Evolutionary conservation across 345 rosid genomes (phyloP).

Genomic region (Salix caprea): DNA sequence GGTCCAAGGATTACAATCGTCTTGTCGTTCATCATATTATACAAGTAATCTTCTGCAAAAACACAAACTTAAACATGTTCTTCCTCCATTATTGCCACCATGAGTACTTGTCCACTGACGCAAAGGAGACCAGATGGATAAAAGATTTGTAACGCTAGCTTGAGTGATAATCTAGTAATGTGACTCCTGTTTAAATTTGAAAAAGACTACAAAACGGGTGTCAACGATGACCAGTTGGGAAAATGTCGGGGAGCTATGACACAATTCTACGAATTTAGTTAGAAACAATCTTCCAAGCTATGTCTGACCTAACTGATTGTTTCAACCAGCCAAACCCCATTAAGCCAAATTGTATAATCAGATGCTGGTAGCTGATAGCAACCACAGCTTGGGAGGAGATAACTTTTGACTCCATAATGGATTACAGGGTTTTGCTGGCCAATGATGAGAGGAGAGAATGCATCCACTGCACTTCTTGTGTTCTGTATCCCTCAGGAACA

Average conservation of each 20-base stretch:
- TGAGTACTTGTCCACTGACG: not conserved
- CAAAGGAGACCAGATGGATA: not conserved
- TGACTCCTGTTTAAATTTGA: not conserved
- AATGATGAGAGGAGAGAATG: not conserved
- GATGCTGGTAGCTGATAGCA: not conserved
- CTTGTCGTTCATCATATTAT: not conserved
- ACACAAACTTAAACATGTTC: not conserved
- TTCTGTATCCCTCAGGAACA: not conserved
- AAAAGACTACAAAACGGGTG: not conserved
- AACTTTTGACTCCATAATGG: not conserved
- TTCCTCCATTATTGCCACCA: not conserved
- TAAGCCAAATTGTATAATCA: not conserved
- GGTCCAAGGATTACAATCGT: not conserved
- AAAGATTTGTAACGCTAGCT: not conserved
- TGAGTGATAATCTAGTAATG: too few species aligned
- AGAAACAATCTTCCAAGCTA: not conserved
- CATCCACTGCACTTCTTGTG: not conserved
- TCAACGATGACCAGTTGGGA: too few species aligned
- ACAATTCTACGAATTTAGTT: not conserved
- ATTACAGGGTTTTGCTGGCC: not conserved
- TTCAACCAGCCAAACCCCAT: not conserved
- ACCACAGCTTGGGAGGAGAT: not conserved
- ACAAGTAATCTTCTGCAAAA: not conserved
- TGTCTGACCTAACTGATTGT: not conserved
- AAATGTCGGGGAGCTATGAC: not conserved